These are phyloP conservation scores for Microthlaspi erraticum DNA, from an alignment of 345 rosid species.

Conservation along the genomic window DNA sequence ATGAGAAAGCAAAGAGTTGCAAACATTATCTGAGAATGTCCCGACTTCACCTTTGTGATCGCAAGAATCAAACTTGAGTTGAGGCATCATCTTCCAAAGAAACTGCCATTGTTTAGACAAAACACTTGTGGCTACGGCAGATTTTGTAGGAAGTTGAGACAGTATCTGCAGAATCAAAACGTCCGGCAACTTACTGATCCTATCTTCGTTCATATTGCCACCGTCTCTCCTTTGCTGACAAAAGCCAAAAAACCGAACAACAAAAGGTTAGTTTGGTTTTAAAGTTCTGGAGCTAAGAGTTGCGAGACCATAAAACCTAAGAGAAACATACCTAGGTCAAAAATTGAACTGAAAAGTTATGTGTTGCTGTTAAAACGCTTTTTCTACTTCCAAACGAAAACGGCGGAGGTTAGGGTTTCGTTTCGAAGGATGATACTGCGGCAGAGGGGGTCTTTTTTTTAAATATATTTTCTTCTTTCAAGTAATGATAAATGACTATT, in stretches of 20 bases:
- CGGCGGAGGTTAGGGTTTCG: too few species aligned
- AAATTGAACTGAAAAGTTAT: too few species aligned
- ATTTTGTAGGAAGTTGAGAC: neutral
- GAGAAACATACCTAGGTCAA: too few species aligned
- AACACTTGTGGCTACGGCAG: neutral
- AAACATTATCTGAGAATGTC: neutral
- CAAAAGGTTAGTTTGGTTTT: neutral
- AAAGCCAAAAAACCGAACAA: neutral
- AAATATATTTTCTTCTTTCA: too few species aligned
- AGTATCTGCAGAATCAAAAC: neutral
- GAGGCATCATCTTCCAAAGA: neutral
- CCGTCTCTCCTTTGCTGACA: neutral
- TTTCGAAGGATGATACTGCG: too few species aligned
- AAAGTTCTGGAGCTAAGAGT: too few species aligned
- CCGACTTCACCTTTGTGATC: neutral
- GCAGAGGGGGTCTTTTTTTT: too few species aligned
- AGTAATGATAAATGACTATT: too few species aligned
- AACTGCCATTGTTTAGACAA: neutral
- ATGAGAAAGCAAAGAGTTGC: constrained; percentile 10
- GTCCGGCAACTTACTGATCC: constrained; percentile 3
- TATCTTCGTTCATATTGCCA: neutral
- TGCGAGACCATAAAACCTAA: too few species aligned
- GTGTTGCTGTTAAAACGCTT: too few species aligned
- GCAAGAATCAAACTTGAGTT: neutral
- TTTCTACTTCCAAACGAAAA: too few species aligned